Evolutionary conservation across 2,329 filamentous ascomycete genomes (phyloP).

Genomic region (Catunica adiposa): DNA sequence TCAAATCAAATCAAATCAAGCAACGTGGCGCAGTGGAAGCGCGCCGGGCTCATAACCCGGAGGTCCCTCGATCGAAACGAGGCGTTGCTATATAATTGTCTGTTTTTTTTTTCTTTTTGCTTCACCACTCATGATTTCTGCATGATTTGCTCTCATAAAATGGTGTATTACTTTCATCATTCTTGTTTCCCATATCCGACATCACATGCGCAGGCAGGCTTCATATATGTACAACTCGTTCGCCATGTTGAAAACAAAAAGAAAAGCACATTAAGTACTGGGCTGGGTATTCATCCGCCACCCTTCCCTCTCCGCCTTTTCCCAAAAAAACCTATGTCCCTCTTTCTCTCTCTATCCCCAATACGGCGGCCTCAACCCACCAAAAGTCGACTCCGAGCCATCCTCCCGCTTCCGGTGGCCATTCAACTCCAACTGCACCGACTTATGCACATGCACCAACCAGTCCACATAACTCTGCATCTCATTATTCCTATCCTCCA

Average conservation of each 20-base stretch:
- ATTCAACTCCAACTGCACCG: slow-evolving; percentile 56
- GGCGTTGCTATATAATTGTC: slow-evolving; percentile 6
- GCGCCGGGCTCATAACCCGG: slow-evolving; percentile 15
- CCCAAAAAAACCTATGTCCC: neutral
- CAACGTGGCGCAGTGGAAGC: slow-evolving; percentile 15
- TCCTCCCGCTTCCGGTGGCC: slow-evolving; percentile 59
- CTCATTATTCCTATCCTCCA: slow-evolving; percentile 94
- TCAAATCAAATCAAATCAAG: neutral
- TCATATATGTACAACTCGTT: no score
- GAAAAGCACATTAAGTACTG: no score
- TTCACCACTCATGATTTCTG: neutral
- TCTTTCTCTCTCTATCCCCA: slow-evolving; percentile 23
- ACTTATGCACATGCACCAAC: slow-evolving; percentile 87
- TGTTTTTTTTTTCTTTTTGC: neutral
- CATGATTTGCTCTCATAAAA: no score
- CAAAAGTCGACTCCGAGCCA: slow-evolving; percentile 37
- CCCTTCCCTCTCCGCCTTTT: no score
- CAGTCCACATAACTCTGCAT: slow-evolving; percentile 97
- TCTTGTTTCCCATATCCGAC: no score
- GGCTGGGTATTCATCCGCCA: no score
- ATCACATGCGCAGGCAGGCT: no score
- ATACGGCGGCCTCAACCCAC: slow-evolving; percentile 42
- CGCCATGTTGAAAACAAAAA: no score
- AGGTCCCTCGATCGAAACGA: slow-evolving; percentile 15
- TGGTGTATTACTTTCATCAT: no score